Evolutionary conservation across 352 stramenopile species (phyloP).

Genomic region (Globisporangium orthogonon): DNA sequence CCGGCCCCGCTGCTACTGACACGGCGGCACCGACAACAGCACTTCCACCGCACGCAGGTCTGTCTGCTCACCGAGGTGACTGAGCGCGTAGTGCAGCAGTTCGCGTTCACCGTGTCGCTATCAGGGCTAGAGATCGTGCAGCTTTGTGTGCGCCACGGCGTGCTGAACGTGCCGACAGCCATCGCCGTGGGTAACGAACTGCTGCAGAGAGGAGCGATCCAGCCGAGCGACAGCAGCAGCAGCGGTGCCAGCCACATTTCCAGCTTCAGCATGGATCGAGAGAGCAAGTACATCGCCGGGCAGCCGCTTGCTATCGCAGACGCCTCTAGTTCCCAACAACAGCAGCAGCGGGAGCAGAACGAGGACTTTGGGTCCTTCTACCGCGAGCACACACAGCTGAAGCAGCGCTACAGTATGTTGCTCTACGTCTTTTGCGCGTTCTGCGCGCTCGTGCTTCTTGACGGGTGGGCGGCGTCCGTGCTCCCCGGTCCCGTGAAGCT

Average conservation of each 20-base stretch:
- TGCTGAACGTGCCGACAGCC: slow-evolving; percentile 34
- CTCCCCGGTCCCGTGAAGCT: slow-evolving; percentile 29
- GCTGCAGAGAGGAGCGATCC: slow-evolving; percentile 23
- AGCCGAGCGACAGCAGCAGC: neutral
- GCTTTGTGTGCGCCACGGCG: slow-evolving; percentile 28
- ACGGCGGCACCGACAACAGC: neutral
- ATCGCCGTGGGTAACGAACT: slow-evolving; percentile 27
- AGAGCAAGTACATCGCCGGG: slow-evolving; percentile 3
- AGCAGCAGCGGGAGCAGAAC: slow-evolving; percentile 10
- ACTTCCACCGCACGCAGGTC: slow-evolving; percentile 5
- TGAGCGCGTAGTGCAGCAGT: neutral
- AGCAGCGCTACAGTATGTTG: slow-evolving; percentile 21
- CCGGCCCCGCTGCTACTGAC: neutral
- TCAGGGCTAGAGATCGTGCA: slow-evolving; percentile 33
- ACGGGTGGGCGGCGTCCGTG: slow-evolving; percentile 18
- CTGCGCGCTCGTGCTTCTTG: slow-evolving; percentile 29
- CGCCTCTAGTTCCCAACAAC: neutral
- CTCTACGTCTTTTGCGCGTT: slow-evolving; percentile 30
- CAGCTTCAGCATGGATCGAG: slow-evolving; percentile 6
- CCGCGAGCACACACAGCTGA: slow-evolving; percentile 18
- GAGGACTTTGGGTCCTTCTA: slow-evolving; percentile 23
- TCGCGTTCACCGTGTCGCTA: slow-evolving; percentile 15
- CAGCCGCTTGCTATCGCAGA: slow-evolving; percentile 1
- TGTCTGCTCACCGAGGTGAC: slow-evolving; percentile 10
- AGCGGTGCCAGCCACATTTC: neutral